A percentile compares a stretch with the other conserved stretches of the same genome.
Evolutionary conservation across 2,329 filamentous ascomycete species (phyloP).

Genomic region (Fusarium musae): DNA sequence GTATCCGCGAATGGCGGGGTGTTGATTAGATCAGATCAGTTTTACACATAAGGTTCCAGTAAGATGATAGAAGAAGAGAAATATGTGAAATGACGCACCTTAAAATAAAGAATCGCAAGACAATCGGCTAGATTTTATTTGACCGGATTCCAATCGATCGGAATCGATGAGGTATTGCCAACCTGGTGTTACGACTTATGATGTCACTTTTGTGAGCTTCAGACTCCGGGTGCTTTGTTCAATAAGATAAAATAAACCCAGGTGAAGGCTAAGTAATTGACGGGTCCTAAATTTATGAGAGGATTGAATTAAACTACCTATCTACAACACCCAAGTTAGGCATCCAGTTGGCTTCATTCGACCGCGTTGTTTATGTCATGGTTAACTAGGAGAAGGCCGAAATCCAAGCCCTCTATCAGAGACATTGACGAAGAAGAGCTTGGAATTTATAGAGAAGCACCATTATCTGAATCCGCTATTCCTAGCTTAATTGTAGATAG

Average conservation of each 20-base stretch:
- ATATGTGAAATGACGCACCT: neutral
- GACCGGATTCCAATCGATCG: constrained; percentile 7
- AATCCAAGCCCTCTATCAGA: neutral
- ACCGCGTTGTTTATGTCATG: neutral
- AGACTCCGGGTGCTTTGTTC: neutral
- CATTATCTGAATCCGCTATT: neutral
- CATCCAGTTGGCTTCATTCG: neutral
- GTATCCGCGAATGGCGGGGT: neutral
- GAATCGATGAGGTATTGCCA: constrained; percentile 29
- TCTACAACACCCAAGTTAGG: neutral
- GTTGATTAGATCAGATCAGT: neutral
- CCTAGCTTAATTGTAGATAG: neutral
- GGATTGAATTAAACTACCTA: neutral
- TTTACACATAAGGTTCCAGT: neutral
- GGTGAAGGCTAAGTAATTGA: neutral
- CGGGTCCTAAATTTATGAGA: neutral
- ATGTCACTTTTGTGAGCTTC: constrained; percentile 32
- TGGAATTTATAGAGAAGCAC: neutral
- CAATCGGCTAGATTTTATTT: neutral
- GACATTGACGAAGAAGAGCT: neutral
- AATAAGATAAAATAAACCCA: neutral
- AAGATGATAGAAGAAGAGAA: neutral
- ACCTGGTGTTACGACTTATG: constrained; percentile 24
- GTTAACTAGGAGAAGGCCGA: neutral
- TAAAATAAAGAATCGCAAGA: neutral